Percentiles rank a stretch among this genome's conserved stretches.
Evolutionary conservation across 2,329 filamentous ascomycete species (phyloP).

Genomic region (Fusarium sp.): DNA sequence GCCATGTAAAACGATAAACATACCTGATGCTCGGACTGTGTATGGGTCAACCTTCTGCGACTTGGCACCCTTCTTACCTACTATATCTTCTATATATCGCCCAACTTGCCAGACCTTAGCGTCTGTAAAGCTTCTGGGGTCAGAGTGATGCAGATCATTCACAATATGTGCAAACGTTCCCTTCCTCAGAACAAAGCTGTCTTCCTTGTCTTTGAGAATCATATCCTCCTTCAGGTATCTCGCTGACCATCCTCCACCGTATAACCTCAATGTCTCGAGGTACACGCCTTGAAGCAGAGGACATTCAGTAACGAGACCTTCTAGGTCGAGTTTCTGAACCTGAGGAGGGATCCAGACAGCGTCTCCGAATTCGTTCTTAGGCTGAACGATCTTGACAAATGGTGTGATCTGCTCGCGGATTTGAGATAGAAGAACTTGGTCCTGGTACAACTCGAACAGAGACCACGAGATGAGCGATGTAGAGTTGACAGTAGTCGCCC

Average conservation of each 20-base stretch:
- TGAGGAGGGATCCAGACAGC: slow-evolving; percentile 48
- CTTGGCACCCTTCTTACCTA: slow-evolving; percentile 38
- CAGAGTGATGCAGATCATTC: slow-evolving; percentile 47
- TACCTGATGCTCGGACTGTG: slow-evolving; percentile 47
- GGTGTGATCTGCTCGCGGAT: slow-evolving; percentile 51
- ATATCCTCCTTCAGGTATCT: slow-evolving; percentile 46
- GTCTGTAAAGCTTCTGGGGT: slow-evolving; percentile 45
- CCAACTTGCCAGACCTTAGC: slow-evolving; percentile 48
- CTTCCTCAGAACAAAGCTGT: slow-evolving; percentile 44
- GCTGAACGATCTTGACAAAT: slow-evolving; percentile 44
- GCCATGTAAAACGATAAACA: background rate
- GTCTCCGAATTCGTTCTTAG: slow-evolving; percentile 47
- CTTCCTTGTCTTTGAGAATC: slow-evolving; percentile 40
- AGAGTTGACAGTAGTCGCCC: slow-evolving; percentile 51
- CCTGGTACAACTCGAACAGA: slow-evolving; percentile 51
- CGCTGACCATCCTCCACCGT: slow-evolving; percentile 47
- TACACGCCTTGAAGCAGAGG: slow-evolving; percentile 51
- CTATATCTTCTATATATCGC: slow-evolving; percentile 44
- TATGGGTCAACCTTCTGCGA: slow-evolving; percentile 34
- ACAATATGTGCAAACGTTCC: slow-evolving; percentile 48
- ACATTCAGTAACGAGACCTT: slow-evolving; percentile 47
- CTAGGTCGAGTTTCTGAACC: slow-evolving; percentile 47
- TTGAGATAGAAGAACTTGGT: slow-evolving; percentile 48
- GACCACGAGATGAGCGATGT: slow-evolving; percentile 52
- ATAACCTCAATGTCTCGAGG: slow-evolving; percentile 51